A percentile compares a stretch with the other conserved stretches of the same genome.
phyloP scores from a whole-genome alignment of 768 basidiomycete species.

The Russula griseocarnosa region DNA sequence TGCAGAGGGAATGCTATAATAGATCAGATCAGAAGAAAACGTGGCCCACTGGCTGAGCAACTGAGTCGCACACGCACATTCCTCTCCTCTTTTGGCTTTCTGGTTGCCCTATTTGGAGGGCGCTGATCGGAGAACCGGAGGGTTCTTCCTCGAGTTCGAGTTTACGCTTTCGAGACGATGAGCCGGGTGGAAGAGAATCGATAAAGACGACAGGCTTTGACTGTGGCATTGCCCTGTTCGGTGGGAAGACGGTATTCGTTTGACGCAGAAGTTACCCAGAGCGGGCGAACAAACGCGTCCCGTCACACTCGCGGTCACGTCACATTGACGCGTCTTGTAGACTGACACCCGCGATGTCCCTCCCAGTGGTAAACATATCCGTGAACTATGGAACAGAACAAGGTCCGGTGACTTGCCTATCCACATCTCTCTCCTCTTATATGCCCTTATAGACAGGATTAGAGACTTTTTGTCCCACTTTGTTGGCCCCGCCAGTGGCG shows the following conservation, averaged over 20 bases:
- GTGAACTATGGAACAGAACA: conserved; percentile 71
- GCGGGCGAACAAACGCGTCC: conserved; percentile 1
- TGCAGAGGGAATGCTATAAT: not conserved
- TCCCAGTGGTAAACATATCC: conserved; percentile 55
- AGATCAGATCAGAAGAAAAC: not conserved
- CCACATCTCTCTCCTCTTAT: not conserved
- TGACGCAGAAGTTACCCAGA: not conserved
- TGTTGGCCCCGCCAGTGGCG: conserved; percentile 54
- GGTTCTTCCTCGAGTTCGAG: conserved; percentile 30
- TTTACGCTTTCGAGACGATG: conserved; percentile 3
- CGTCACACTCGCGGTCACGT: conserved; percentile 8
- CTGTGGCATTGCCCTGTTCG: not conserved
- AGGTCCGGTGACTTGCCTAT: conserved; percentile 39
- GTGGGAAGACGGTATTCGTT: not conserved
- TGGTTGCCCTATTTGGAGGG: not conserved
- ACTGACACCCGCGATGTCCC: conserved; percentile 50
- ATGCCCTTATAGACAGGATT: conserved; percentile 53
- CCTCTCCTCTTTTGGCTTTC: not conserved
- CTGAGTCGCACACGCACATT: conserved; percentile 16
- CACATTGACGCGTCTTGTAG: conserved; percentile 29
- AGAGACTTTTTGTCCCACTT: conserved; percentile 66
- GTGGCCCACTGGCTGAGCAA: conserved; percentile 25
- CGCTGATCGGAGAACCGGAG: not conserved
- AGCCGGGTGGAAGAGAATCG: not conserved
- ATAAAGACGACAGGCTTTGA: conserved; percentile 8